Base-by-base conservation (phyloP, 2,329 filamentous ascomycete genomes). In the Helminthosporium solani region DNA sequence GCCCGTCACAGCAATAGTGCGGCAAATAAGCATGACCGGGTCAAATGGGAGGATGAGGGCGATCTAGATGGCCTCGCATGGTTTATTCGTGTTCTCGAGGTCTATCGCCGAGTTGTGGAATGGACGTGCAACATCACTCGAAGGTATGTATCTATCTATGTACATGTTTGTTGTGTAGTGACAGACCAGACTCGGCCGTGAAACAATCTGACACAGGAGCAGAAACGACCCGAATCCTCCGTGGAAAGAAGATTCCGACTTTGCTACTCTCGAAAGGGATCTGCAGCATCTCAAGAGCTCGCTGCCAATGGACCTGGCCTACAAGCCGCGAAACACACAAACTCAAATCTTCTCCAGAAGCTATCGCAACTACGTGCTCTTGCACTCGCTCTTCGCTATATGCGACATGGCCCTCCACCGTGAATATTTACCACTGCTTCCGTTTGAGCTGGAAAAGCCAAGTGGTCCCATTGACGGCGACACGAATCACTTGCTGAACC, bases 341-440 rank as follows among this genome's bases (percentile, higher is more conserved):
- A 82, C 80, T 19, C 84, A 88, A 59, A 83, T 85, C 54, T 81
- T 80, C 47, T 83, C 0, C 15, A 15, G 25, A 14, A 44, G 21
- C 4, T 37, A 33, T 3, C 8, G 33, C 18, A n/a, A 14, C 33
- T 89, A 85, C 58, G 79, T 84, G 8, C 77, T 86, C 3, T 71
- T 89, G 44, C 86, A 89, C 57, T 82, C 84, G 56, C 77, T 87
- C 1, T 79, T 82, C 47, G 78, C 80, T 1, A 73, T 88, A 2
- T 87, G 83, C 61, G 77, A 79, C 45, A 83, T 89, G 51, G 82
- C 86, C 71, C 73, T 88, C 21, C 82, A 87, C 58, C 76, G 85
- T 50, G 84, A 87, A 61, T 87, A 84, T 50, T 76, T 87, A 20
- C 83, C 84, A 0, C 86, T 85, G 58, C 76, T 85, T 14, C 81